A percentile compares a stretch with the other conserved stretches of the same genome.
These are phyloP conservation scores for Marvania coccoides DNA, from an alignment of 139 green algal species.

Conservation along the genomic window DNA sequence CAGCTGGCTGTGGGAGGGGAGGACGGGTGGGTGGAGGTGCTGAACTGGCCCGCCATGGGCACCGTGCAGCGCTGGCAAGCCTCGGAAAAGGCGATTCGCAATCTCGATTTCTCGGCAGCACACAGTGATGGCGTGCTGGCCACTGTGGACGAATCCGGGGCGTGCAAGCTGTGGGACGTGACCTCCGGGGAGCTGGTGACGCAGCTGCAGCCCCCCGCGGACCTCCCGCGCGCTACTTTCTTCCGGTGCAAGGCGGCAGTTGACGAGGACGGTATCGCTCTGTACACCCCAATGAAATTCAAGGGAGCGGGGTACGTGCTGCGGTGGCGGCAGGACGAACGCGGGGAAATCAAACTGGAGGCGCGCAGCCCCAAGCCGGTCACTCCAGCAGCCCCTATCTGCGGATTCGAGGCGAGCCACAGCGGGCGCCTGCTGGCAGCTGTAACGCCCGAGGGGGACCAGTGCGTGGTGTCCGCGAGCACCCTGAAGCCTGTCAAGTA, in stretches of 20 bases:
- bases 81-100: constrained; percentile 21
- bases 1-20: constrained; percentile 32
- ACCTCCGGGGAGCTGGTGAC: constrained; percentile 6
- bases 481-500: constrained; percentile 17
- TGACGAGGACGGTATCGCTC: constrained; percentile 7
- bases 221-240: constrained; percentile 23
- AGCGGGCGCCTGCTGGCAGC: constrained; percentile 15
- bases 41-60: constrained; percentile 19
- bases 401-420: constrained; percentile 21
- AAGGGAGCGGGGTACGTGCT: constrained; percentile 18
- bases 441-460: constrained; percentile 28
- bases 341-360: constrained; percentile 15
- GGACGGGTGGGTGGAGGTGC: constrained; percentile 21
- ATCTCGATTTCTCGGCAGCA: constrained; percentile 8
- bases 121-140: constrained; percentile 26
- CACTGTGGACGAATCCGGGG: constrained; percentile 17
- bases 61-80: constrained; percentile 2
- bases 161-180: constrained; percentile 16
- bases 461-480: constrained; percentile 10
- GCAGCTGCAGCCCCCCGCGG: constrained; percentile 10
- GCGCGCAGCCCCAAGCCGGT: constrained; percentile 4
- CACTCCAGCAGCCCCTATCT: constrained; percentile 12
- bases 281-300: constrained; percentile 17
- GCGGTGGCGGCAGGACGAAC: constrained; percentile 26
- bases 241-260: constrained; percentile 19